Base-by-base conservation (phyloP, 805 yeast genomes). In the Schwanniomyces polymorphus region DNA sequence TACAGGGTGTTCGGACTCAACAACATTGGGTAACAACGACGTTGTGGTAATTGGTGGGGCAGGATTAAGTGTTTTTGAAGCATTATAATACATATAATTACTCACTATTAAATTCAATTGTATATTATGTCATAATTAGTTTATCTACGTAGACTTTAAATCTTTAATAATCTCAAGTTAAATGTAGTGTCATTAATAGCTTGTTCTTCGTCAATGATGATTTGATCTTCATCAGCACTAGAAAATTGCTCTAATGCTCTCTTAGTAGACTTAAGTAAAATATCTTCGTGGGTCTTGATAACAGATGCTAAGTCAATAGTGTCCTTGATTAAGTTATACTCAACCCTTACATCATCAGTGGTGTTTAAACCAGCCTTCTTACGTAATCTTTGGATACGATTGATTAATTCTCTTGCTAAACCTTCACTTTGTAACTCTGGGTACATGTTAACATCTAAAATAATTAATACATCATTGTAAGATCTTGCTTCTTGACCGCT, bases 381-480 rank as follows among this genome's bases (percentile, higher is more conserved):
- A 74, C 99, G 87, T 65, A 91, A 82, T 70, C 97, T 86, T 79
- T 94, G 99, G 57, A 94, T 90, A 73, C 99, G 91, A 81, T 94
- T 94, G 63, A 94, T 82, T 64, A 94, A 79, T 71, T 94, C 98
- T 77, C 99, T 89, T 6, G 97, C 97, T 59, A 88, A 78, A 68
- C 98, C 98, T 75, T 94, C 98, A 42, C 88, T 84, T 73, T 86
- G 85, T 68, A 92, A 79, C 58, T 91, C 97, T 37, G 90, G 89
- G 64, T 94, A 86, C 46, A 91, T 72, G 57, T 86, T 88, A 55
- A 89, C 86, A 63, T 94, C 99, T 68, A 94, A 76, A 54, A 94
- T 86, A 63, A 92, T 79, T 67, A 94, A 82, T 29, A 92, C 96
- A 61, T 91, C 97, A 58, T 84, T 86, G 56, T 88, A 94, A 44